Percentiles rank a stretch among this genome's conserved stretches.
phyloP scores from a whole-genome alignment of 2,329 filamentous ascomycete species.

The Colletotrichum higginsianum region DNA sequence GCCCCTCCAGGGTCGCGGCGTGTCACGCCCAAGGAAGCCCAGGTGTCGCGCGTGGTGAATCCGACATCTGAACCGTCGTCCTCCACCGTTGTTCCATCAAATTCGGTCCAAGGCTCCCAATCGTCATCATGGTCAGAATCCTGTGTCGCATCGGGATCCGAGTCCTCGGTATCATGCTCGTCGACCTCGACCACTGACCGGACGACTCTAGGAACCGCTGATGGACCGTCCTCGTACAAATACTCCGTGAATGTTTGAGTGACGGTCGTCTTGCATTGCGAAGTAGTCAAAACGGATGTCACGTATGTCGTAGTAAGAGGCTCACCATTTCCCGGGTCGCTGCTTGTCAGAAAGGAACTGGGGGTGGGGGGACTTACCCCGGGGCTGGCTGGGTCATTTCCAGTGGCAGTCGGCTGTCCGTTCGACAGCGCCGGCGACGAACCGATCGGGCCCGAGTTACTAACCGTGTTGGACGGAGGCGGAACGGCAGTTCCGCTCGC shows the following conservation, averaged over 20 bases:
- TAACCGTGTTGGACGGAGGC: constrained; percentile 12
- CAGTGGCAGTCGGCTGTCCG: constrained; percentile 9
- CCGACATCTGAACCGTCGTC: constrained; percentile 12
- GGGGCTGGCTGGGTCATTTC: not conserved
- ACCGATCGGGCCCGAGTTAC: constrained; percentile 7
- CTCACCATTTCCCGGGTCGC: constrained; percentile 3
- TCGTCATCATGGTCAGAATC: constrained; percentile 3
- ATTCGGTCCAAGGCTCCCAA: constrained; percentile 14
- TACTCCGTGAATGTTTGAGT: constrained; percentile 41
- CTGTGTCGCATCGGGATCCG: not conserved
- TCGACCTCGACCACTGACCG: constrained; percentile 12
- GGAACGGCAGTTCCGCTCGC: constrained; percentile 11
- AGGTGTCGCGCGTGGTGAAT: constrained; percentile 21
- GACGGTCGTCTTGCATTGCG: constrained; percentile 40
- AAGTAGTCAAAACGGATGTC: constrained; percentile 30
- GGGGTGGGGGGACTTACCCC: constrained; percentile 31
- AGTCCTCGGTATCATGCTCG: not conserved
- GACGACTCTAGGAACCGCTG: constrained; percentile 12
- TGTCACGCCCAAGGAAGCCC: constrained; percentile 7
- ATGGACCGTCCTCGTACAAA: constrained; percentile 36
- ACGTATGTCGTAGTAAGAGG: constrained; percentile 31
- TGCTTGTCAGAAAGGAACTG: constrained; percentile 35
- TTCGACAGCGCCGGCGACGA: constrained; percentile 15
- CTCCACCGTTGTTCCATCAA: constrained; percentile 6
- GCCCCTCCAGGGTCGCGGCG: constrained; percentile 21